Evolutionary conservation across 345 rosid species (phyloP).

Genomic region (Kandelia obovata): DNA sequence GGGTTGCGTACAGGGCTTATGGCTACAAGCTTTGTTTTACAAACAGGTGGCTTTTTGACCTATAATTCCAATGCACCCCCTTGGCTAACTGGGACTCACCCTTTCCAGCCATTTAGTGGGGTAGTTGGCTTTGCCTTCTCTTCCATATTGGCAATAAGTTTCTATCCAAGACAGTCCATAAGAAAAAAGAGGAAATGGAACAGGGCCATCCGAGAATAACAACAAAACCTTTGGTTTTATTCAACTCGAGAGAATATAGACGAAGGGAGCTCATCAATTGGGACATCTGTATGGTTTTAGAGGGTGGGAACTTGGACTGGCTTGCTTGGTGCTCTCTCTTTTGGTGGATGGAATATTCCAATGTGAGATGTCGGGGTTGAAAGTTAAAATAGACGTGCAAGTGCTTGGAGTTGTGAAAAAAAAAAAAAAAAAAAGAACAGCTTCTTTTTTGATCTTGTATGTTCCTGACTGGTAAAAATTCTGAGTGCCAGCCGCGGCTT

Average conservation of each 20-base stretch:
- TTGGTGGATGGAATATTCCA: no score
- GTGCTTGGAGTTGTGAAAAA: no score
- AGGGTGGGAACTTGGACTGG: not conserved
- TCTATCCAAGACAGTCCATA: constrained; percentile 53
- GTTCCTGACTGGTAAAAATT: no score
- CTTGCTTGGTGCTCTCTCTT: not conserved
- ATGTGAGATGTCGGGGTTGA: no score
- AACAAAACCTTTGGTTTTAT: not conserved
- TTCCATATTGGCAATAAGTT: constrained; percentile 44
- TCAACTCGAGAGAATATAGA: not conserved
- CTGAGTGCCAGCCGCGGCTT: no score
- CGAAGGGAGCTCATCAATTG: not conserved
- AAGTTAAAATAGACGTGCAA: no score
- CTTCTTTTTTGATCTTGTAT: no score
- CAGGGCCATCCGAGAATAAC: constrained; percentile 10
- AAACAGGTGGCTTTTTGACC: constrained; percentile 57
- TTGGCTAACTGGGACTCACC: constrained; percentile 66
- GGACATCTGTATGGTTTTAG: not conserved
- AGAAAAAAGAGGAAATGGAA: constrained; percentile 9
- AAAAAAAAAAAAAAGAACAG: no score
- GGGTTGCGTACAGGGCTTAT: constrained; percentile 71
- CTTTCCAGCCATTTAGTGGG: constrained; percentile 80
- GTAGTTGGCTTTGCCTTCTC: constrained; percentile 60
- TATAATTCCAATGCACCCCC: constrained; percentile 39
- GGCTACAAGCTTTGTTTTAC: constrained; percentile 58